Evolutionary conservation across 352 stramenopile species (phyloP), one percentile per base, ranked within the genome.

Genomic region (Pythium utonaiense): DNA sequence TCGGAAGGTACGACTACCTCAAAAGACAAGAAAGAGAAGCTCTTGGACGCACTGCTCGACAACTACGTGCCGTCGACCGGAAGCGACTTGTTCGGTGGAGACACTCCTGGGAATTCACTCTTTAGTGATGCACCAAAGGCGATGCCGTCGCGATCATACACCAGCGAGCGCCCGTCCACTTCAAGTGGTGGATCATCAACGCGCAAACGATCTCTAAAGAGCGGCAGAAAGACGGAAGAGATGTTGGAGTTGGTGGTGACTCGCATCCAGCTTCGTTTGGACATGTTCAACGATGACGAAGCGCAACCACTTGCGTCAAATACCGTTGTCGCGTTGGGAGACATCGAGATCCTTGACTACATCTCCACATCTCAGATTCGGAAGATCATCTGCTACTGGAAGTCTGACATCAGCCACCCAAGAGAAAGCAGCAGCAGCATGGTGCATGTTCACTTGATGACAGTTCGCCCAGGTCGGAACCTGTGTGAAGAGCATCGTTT

Each of bases 351-450:
- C 36, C 60, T 96, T 40, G 86, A 96, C 57, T 96, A 93, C 64
- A 96, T 96, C 60, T 94, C 84, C 3, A 96, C 86, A 0, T 96
- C 86, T 0, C 84, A 94, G 66, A 96, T 96, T 58, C 83, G 86
- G 42, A 96, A 94, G 66, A 89, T 96, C 33, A 80, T 96, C 25
- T 96, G 84, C 69, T 93, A 96, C 65, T 96, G 86, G 86, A 96
- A 96, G 63, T 93, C 81, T 0, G 86, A 94, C 36, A 75, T 76
- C 16, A 86, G 73, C 6, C 86, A 96, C 52, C 83, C 83, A 48
- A 80, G 86, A 17, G 84, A 96, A 61, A 93, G 77, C 33, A 83
- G 80, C n/a, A 96, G 83, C 45, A 88, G 78, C 21, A 91, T 96
- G 77, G 74, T 89, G 34, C 80, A 86, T 24, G 57, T 94, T 30